Conservation (phyloP, 495 filamentous ascomycete species). For the Penicillium odoratum region DNA sequence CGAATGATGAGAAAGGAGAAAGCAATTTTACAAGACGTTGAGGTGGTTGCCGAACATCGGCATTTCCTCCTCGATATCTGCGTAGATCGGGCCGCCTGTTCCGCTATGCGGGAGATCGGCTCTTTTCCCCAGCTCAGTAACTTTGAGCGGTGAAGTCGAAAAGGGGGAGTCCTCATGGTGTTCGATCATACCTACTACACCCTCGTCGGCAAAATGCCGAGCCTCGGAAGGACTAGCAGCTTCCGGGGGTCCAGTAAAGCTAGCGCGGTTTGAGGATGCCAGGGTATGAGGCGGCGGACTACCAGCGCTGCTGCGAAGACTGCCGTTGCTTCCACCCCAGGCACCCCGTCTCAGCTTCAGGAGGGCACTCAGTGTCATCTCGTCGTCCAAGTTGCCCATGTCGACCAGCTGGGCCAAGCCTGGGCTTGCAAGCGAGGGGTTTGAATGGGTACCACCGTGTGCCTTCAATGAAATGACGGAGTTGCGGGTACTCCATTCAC, state of each 20-base stretch:
- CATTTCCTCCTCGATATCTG: constrained; percentile 16
- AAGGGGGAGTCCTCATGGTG: constrained; percentile 16
- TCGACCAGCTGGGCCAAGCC: constrained; percentile 72
- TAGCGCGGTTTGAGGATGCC: constrained; percentile 36
- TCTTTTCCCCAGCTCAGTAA: constrained; percentile 6
- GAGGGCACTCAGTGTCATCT: constrained; percentile 69
- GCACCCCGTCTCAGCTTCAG: constrained; percentile 71
- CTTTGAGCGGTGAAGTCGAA: constrained; percentile 19
- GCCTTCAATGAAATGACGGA: constrained; percentile 74
- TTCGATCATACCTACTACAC: constrained; percentile 10
- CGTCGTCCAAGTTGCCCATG: constrained; percentile 65
- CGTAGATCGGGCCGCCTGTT: constrained; percentile 13
- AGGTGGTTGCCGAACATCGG: constrained; percentile 13
- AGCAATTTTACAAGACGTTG: constrained; percentile 17
- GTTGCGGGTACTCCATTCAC: constrained; percentile 93
- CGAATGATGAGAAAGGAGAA: background rate
- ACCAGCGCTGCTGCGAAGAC: constrained; percentile 63
- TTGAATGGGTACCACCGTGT: constrained; percentile 47
- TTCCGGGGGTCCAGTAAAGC: constrained; percentile 38
- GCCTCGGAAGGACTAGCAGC: constrained; percentile 31
- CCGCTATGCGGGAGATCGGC: constrained; percentile 25
- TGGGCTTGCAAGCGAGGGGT: constrained; percentile 52
- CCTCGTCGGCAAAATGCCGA: constrained; percentile 19
- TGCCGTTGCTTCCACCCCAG: constrained; percentile 79
- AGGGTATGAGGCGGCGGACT: constrained; percentile 51